These are phyloP conservation scores for Kwoniella newhampshirensis DNA, from an alignment of 768 basidiomycete genomes.

Conservation along the genomic window DNA sequence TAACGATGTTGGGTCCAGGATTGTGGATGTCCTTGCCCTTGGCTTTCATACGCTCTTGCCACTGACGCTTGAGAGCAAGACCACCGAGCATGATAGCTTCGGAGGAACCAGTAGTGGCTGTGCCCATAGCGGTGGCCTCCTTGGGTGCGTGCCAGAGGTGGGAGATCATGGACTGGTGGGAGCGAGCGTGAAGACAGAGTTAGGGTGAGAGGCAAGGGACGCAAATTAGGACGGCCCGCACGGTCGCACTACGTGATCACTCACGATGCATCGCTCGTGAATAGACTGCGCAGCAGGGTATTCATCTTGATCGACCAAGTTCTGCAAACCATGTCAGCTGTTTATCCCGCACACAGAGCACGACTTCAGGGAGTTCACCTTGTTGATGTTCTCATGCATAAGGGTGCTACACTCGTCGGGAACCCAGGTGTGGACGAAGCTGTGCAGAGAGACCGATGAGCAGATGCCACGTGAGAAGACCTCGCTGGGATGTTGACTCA, in stretches of 20 bases:
- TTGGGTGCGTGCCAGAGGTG: slow-evolving; percentile 69
- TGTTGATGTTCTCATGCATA: slow-evolving; percentile 65
- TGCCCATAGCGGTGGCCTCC: slow-evolving; percentile 61
- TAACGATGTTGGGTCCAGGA: slow-evolving; percentile 60
- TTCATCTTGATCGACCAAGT: slow-evolving; percentile 69
- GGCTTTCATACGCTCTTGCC: slow-evolving; percentile 66
- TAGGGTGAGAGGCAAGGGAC: background rate
- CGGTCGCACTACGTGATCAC: slow-evolving; percentile 10
- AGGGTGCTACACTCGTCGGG: slow-evolving; percentile 55
- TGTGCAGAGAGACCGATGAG: slow-evolving; percentile 2
- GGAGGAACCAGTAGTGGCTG: slow-evolving; percentile 69
- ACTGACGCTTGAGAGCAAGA: slow-evolving; percentile 68
- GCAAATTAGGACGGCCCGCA: background rate
- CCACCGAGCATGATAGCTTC: slow-evolving; percentile 74
- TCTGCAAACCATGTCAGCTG: slow-evolving; percentile 41
- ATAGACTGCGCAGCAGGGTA: slow-evolving; percentile 58
- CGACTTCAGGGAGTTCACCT: slow-evolving; percentile 47
- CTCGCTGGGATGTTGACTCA: slow-evolving; percentile 12
- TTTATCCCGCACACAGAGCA: background rate
- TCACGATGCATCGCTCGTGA: slow-evolving; percentile 49
- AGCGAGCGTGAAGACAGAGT: background rate
- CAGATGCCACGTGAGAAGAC: background rate
- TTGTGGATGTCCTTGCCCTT: slow-evolving; percentile 67
- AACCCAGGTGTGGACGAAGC: slow-evolving; percentile 66
- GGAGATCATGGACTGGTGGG: slow-evolving; percentile 60